Percentiles rank a stretch among this genome's conserved stretches.
These are phyloP conservation scores for Yarrowia galli DNA, from an alignment of 1,139 yeast species.

Conservation along the genomic window DNA sequence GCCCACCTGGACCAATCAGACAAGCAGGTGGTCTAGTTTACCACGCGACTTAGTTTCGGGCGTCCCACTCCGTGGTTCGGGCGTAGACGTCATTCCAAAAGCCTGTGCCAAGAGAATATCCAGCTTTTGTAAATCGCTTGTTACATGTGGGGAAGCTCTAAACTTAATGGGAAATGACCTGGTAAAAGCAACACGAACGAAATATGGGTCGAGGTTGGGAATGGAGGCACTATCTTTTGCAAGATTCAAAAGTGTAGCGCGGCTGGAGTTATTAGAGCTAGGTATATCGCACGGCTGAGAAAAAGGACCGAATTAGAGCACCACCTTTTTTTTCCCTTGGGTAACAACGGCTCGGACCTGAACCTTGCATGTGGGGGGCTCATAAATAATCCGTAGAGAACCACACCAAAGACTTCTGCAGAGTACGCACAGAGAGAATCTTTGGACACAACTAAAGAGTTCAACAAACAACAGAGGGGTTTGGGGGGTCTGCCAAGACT, in stretches of 20 bases:
- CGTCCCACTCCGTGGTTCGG: too few relatives aligned
- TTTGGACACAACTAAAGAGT: constrained; percentile 23
- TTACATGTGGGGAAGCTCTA: constrained; percentile 15
- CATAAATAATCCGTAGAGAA: background rate
- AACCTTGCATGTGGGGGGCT: background rate
- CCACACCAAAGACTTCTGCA: too few relatives aligned
- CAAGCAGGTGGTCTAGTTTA: too few relatives aligned
- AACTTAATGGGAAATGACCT: constrained; percentile 21
- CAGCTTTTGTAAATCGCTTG: background rate
- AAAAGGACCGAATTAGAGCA: background rate
- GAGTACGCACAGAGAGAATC: background rate
- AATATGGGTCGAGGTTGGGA: constrained; percentile 1
- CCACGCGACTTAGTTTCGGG: background rate
- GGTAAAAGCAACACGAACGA: background rate
- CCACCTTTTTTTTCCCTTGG: background rate
- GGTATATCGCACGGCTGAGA: constrained; percentile 5
- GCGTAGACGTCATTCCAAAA: constrained; percentile 9
- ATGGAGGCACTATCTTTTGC: background rate
- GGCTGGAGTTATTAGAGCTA: constrained; percentile 3
- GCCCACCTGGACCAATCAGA: constrained; percentile 7
- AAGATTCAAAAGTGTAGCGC: background rate
- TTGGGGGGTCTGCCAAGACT: background rate
- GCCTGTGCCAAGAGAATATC: constrained; percentile 9
- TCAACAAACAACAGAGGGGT: background rate
- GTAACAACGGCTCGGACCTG: too few relatives aligned